These are phyloP conservation scores for Daedalea quercina DNA, from an alignment of 768 basidiomycete species.

Conservation along the genomic window DNA sequence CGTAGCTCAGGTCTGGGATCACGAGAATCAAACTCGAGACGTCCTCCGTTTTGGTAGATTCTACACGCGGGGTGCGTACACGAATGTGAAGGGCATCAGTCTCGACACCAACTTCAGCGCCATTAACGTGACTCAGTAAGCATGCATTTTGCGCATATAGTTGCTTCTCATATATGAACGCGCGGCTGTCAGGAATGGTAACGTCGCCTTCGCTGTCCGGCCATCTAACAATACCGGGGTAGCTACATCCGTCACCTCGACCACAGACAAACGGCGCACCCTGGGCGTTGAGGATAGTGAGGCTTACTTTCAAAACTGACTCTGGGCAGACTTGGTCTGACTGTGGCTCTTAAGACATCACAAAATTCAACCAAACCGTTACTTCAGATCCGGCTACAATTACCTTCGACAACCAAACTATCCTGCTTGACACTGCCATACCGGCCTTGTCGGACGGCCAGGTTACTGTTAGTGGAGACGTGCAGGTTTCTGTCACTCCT, in stretches of 20 bases:
- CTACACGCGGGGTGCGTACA: constrained; percentile 27
- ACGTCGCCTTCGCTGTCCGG: constrained; percentile 2
- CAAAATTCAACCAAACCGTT: constrained; percentile 13
- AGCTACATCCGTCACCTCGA: background rate
- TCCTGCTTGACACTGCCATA: constrained; percentile 13
- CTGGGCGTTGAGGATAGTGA: background rate
- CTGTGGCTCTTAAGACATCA: background rate
- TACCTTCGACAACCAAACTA: constrained; percentile 14
- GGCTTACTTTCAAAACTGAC: background rate
- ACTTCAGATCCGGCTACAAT: constrained; percentile 9
- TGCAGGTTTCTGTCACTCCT: constrained; percentile 20
- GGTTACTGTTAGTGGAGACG: constrained; percentile 13
- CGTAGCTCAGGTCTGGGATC: constrained; percentile 33
- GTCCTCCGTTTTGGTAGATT: constrained; percentile 20
- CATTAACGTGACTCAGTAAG: constrained; percentile 14
- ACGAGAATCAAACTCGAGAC: constrained; percentile 39
- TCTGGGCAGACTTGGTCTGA: background rate
- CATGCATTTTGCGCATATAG: background rate
- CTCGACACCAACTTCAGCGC: constrained; percentile 35
- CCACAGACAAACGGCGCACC: background rate
- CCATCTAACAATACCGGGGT: background rate
- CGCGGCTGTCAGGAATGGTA: constrained; percentile 7
- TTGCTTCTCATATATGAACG: too few relatives aligned
- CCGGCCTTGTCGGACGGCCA: constrained; percentile 1
- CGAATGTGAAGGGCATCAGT: constrained; percentile 32